Evolutionary conservation across 306 rosid genomes (phyloP).

Genomic region (Cyclanthera cordifolia): DNA sequence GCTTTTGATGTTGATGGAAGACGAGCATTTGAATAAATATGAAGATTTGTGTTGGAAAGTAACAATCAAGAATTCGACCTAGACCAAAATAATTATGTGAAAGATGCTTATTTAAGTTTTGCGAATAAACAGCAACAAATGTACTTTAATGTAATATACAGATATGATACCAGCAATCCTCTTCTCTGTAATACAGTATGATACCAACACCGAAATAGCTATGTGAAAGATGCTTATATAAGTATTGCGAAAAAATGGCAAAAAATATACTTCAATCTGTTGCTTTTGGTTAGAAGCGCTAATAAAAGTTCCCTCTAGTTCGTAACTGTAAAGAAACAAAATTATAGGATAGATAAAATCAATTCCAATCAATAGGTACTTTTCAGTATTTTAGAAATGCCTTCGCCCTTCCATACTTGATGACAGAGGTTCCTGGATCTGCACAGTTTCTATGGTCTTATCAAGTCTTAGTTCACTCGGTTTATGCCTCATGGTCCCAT

Average conservation of each 20-base stretch:
- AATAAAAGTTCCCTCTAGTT: not conserved
- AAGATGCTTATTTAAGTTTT: too few relatives aligned
- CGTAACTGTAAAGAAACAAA: not conserved
- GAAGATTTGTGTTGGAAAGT: too few relatives aligned
- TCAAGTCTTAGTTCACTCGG: not conserved
- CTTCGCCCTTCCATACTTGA: not conserved
- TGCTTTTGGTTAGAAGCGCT: conserved; percentile 1
- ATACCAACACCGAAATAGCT: too few relatives aligned
- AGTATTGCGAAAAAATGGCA: not conserved
- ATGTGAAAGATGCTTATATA: too few relatives aligned
- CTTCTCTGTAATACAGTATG: too few relatives aligned
- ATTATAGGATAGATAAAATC: not conserved
- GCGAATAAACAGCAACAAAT: not conserved
- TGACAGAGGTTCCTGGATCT: not conserved
- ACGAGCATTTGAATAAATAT: too few relatives aligned
- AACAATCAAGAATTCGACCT: too few relatives aligned
- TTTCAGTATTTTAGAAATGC: not conserved
- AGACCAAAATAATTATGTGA: too few relatives aligned
- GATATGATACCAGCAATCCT: too few relatives aligned
- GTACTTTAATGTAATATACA: not conserved
- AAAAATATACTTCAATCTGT: not conserved
- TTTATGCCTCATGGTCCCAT: too few relatives aligned
- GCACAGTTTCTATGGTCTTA: not conserved
- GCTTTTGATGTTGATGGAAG: not conserved
- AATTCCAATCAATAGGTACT: not conserved